phyloP scores from a whole-genome alignment of 2,329 filamentous ascomycete species.

The Sphaerostilbella broomeana region DNA sequence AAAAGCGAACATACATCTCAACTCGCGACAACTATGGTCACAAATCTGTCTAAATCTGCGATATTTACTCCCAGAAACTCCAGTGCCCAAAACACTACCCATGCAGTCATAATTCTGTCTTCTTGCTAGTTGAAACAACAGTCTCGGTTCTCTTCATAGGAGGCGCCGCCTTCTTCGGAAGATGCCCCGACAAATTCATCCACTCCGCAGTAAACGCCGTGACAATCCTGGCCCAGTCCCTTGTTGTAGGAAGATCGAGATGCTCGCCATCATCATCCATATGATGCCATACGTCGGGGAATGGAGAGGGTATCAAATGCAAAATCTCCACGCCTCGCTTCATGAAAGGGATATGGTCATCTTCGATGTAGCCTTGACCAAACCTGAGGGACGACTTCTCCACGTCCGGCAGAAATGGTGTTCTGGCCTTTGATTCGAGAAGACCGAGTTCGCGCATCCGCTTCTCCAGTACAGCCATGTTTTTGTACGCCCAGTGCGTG shows the following conservation, averaged over 20 bases:
- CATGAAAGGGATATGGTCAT: slow-evolving; percentile 93
- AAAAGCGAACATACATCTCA: no score
- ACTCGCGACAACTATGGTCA: no score
- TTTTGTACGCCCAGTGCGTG: slow-evolving; percentile 88
- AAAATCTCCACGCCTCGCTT: slow-evolving; percentile 76
- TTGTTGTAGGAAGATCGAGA: slow-evolving; percentile 69
- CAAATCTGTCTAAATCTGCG: background rate
- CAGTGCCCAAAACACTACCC: background rate
- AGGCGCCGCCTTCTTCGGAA: slow-evolving; percentile 23
- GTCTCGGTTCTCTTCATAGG: slow-evolving; percentile 23
- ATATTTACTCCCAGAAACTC: background rate
- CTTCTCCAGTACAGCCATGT: slow-evolving; percentile 66
- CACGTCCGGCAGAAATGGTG: slow-evolving; percentile 59
- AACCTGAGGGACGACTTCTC: slow-evolving; percentile 47
- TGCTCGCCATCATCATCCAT: slow-evolving; percentile 78
- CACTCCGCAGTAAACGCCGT: slow-evolving; percentile 84
- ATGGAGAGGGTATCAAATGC: slow-evolving; percentile 80
- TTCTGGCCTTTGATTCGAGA: slow-evolving; percentile 51
- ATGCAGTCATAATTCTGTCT: slow-evolving; percentile 25
- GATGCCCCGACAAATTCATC: slow-evolving; percentile 62
- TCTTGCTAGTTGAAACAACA: slow-evolving; percentile 21
- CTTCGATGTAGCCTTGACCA: slow-evolving; percentile 52
- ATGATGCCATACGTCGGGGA: slow-evolving; percentile 81
- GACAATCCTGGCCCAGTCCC: slow-evolving; percentile 82
- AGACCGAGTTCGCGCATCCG: slow-evolving; percentile 62